Evolutionary conservation across 192 early-diverging fungal species (phyloP).

Genomic region (Neocallimastix lanati): DNA sequence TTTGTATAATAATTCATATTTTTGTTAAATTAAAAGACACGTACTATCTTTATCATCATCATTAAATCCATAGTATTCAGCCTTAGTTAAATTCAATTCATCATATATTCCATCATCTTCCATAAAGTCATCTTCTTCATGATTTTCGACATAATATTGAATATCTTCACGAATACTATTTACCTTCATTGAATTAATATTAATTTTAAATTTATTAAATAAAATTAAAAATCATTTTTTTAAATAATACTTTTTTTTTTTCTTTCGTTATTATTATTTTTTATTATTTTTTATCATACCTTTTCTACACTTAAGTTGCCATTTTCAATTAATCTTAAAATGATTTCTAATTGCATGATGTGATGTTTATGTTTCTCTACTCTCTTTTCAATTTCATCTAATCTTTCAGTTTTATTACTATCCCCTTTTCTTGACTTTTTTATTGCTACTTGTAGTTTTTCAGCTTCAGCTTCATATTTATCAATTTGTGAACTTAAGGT

Average conservation of each 20-base stretch:
- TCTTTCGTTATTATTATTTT: too few relatives aligned
- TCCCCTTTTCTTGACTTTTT: slow-evolving; percentile 70
- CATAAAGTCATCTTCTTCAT: slow-evolving; percentile 79
- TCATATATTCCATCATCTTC: slow-evolving; percentile 91
- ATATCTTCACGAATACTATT: slow-evolving; percentile 72
- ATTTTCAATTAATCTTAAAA: slow-evolving; percentile 83
- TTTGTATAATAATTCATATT: too few relatives aligned
- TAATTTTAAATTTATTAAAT: neutral
- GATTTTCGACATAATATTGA: slow-evolving; percentile 77
- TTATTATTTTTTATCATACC: slow-evolving; percentile 28
- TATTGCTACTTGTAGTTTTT: slow-evolving; percentile 38
- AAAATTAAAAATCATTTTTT: too few relatives aligned
- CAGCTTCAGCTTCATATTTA: slow-evolving; percentile 76
- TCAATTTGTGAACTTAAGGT: slow-evolving; percentile 76
- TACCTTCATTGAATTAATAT: slow-evolving; percentile 22
- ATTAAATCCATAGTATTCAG: slow-evolving; percentile 63
- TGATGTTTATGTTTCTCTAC: slow-evolving; percentile 86
- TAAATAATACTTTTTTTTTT: too few relatives aligned
- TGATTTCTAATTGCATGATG: slow-evolving; percentile 74
- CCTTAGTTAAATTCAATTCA: slow-evolving; percentile 77
- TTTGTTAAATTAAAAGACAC: neutral
- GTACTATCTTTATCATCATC: slow-evolving; percentile 40
- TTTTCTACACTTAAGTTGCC: slow-evolving; percentile 69
- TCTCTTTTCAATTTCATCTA: slow-evolving; percentile 46
- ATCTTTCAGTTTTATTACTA: slow-evolving; percentile 48